Conservation (phyloP, 2,329 filamentous ascomycete genomes). For the Colletotrichum melonis region DNA sequence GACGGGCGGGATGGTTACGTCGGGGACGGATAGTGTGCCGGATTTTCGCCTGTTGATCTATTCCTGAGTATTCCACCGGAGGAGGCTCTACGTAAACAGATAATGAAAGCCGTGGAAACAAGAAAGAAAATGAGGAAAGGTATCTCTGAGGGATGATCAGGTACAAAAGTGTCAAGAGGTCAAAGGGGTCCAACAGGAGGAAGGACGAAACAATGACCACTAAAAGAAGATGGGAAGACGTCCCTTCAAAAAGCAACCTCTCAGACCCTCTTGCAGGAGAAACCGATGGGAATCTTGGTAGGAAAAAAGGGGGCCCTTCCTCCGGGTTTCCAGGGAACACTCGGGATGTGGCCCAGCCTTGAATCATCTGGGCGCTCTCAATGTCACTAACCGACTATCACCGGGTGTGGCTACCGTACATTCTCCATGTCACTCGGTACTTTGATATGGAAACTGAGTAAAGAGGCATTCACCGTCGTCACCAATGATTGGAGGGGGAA, state of each 20-base stretch:
- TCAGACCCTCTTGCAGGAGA: constrained; percentile 14
- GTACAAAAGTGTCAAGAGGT: not conserved
- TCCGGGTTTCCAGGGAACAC: constrained; percentile 1
- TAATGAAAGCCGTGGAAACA: not conserved
- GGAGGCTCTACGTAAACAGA: not conserved
- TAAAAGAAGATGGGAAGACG: not conserved
- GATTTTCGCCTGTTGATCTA: not conserved
- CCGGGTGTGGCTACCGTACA: not conserved
- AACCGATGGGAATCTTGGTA: not conserved
- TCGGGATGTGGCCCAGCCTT: constrained; percentile 25
- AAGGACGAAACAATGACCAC: not conserved
- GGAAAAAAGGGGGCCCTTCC: not conserved
- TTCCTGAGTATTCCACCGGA: not conserved
- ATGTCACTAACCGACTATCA: not conserved
- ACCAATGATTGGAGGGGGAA: constrained; percentile 11
- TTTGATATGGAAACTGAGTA: not conserved
- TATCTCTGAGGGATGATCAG: not conserved
- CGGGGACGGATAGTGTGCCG: not conserved
- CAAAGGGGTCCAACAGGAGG: not conserved
- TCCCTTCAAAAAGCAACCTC: constrained; percentile 18
- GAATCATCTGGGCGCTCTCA: constrained; percentile 10
- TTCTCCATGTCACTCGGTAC: not conserved
- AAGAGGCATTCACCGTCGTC: not conserved
- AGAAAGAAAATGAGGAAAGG: not conserved
- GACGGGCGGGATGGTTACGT: not conserved